Evolutionary conservation across 306 rosid species (phyloP).

Genomic region (Luffa acutangula): DNA sequence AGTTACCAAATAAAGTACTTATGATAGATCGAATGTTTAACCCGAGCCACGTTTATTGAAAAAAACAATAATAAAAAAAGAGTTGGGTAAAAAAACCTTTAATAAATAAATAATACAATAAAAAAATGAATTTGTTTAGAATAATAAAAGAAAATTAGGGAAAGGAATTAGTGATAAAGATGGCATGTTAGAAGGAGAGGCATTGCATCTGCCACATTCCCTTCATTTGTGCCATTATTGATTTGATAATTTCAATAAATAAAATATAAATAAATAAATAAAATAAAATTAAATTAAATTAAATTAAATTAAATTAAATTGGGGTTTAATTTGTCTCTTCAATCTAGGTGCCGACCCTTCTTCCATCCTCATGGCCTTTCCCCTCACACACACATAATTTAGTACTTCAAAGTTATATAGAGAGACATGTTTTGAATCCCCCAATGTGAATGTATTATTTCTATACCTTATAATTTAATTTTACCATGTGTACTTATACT

Average conservation of each 20-base stretch:
- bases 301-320: not conserved
- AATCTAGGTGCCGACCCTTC: slow-evolving; percentile 8
- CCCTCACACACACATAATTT: not conserved
- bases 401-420: not conserved
- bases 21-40: no score
- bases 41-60: no score
- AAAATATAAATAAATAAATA: not conserved
- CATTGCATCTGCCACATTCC: slow-evolving; percentile 8
- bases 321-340: not conserved
- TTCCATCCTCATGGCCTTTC: not conserved
- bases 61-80: not conserved
- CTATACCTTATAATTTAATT: not conserved
- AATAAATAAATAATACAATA: not conserved
- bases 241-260: not conserved
- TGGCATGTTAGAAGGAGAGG: slow-evolving; percentile 4
- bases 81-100: not conserved
- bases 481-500: not conserved
- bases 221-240: not conserved
- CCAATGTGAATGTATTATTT: not conserved
- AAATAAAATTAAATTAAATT: not conserved
- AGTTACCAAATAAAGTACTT: no score
- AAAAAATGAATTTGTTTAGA: not conserved
- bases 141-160: not conserved
- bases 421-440: not conserved
- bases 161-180: not conserved